A percentile compares a stretch with the other conserved stretches of the same genome.
Conservation (phyloP, 257 asterid genomes). For the Solanum habrochaites region DNA sequence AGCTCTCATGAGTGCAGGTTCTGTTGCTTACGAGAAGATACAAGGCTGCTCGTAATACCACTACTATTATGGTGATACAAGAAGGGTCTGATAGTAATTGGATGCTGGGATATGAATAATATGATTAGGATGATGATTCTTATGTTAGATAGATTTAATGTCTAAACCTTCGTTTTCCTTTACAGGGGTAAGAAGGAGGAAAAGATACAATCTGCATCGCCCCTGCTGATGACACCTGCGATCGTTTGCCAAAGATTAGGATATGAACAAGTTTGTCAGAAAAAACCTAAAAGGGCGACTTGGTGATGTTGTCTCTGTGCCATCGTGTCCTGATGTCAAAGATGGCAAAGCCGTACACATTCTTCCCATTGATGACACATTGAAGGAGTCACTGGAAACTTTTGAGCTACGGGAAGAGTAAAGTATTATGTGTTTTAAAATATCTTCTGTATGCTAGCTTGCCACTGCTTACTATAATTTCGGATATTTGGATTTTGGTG, state of each 20-base stretch:
- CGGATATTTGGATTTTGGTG: neutral
- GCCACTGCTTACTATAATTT: neutral
- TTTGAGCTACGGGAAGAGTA: constrained; percentile 66
- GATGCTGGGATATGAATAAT: neutral
- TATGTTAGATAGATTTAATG: neutral
- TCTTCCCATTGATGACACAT: constrained; percentile 62
- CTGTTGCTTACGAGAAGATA: neutral
- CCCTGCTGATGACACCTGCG: constrained; percentile 61
- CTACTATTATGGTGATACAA: neutral
- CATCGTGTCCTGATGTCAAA: constrained; percentile 61
- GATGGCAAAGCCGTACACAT: constrained; percentile 80
- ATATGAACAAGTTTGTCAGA: constrained; percentile 71
- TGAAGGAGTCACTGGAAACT: constrained; percentile 64
- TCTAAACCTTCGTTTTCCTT: neutral
- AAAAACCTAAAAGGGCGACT: constrained; percentile 50
- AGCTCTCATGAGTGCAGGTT: neutral
- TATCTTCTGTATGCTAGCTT: neutral
- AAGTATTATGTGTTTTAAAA: constrained; percentile 7
- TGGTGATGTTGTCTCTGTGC: constrained; percentile 64
- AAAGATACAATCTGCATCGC: constrained; percentile 59
- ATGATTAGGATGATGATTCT: neutral
- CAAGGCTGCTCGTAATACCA: neutral
- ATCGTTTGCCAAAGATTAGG: constrained; percentile 48
- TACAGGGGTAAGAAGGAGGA: constrained; percentile 60
- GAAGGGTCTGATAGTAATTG: neutral